Evolutionary conservation across 2,329 filamentous ascomycete genomes (phyloP).

Genomic region (Myriosclerotinia duriaeana): DNA sequence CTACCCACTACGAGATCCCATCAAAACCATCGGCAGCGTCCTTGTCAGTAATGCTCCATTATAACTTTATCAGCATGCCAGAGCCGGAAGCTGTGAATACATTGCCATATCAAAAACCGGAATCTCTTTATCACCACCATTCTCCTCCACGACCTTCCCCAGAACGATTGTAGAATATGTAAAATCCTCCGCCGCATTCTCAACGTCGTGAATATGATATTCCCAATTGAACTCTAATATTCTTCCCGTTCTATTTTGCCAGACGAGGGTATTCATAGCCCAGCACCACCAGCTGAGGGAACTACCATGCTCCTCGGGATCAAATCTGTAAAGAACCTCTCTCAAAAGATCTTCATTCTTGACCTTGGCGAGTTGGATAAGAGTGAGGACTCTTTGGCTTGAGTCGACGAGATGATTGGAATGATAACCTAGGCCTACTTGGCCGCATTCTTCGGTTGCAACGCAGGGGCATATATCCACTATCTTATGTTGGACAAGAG

Average conservation of each 20-base stretch:
- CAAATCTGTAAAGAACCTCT: neutral
- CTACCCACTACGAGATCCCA: too few relatives aligned
- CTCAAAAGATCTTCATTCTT: neutral
- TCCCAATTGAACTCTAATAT: neutral
- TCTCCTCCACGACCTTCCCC: neutral
- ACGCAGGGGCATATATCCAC: neutral
- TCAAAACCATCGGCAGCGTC: neutral
- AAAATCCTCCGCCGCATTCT: neutral
- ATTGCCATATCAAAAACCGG: neutral
- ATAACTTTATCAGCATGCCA: too few relatives aligned
- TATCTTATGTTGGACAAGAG: neutral
- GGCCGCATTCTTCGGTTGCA: neutral
- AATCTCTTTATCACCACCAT: neutral
- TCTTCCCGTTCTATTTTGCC: neutral
- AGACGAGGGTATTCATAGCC: neutral
- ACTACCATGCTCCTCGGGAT: too few relatives aligned
- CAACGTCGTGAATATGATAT: neutral
- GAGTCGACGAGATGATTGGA: neutral
- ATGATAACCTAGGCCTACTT: neutral
- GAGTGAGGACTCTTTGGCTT: neutral
- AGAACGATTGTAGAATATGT: neutral
- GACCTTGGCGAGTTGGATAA: neutral
- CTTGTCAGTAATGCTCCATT: neutral
- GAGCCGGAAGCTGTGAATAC: neutral
- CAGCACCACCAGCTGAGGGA: neutral